Base-by-base conservation (phyloP, 2,329 filamentous ascomycete genomes). In the Fusarium sp. region DNA sequence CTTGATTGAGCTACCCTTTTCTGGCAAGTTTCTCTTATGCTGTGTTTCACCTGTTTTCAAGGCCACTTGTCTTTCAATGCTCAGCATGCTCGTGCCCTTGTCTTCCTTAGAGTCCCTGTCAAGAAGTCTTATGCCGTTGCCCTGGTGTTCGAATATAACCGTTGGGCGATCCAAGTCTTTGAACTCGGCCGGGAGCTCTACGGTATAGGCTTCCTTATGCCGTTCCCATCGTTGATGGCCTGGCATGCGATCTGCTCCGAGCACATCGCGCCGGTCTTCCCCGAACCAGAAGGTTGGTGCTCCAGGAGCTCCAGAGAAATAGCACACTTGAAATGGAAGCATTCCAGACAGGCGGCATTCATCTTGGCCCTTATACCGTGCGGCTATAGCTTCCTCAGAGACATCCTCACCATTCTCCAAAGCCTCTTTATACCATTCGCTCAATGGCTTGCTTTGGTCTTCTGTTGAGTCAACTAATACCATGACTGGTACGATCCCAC, bases 241-340 rank as follows among this genome's bases (percentile, higher is more conserved):
- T n/a, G 77, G 77, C 77, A 78, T 78, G n/a, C 74, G 74, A 44
- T 78, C 77, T 32, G 77, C 73, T 14, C 77, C 74, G 36, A 78
- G 74, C 20, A 78, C 77, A 30, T 78, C 77, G 32, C 77, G 50
- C 14, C 77, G 64, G 59, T 78, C 77, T 42, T 78, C 77, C 17
- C 77, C 77, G 54, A 78, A 78, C 77, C 77, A 78, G 28, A 77
- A 55, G 14, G 36, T 54, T 11, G 67, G 34, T 41, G 56, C 59
- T 9, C 74, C 75, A 17, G 74, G 77, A 13, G 63, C 74, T 39
- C 70, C 63, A 6, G 74, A 62, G 28, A 63, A 68, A 45, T 78
- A 78, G 68, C 77, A 78, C 39, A 77, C 77, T 34, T 78, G 75
- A 30, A 78, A 78, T 1, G 77, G 77, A 32, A 78, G 67, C 64